Evolutionary conservation across 306 rosid genomes (phyloP).

Genomic region (Boehmeria nivea): DNA sequence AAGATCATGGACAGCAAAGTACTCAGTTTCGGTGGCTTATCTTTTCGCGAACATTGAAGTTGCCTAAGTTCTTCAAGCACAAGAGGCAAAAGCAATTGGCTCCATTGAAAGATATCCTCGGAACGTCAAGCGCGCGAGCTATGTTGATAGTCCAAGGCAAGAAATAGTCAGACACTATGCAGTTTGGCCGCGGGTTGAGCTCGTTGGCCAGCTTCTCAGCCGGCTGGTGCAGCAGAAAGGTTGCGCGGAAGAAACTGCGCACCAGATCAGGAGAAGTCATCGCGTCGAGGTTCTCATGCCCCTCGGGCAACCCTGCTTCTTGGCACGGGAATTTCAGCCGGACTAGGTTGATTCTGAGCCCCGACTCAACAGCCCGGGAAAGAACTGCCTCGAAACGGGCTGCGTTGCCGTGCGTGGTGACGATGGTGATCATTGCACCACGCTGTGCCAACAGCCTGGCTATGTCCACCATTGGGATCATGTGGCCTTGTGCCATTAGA

Average conservation of each 20-base stretch:
- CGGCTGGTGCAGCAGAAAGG: slow-evolving; percentile 12
- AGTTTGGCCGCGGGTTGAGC: slow-evolving; percentile 29
- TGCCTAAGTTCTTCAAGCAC: slow-evolving; percentile 10
- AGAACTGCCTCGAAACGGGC: slow-evolving; percentile 19
- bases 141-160: slow-evolving; percentile 46
- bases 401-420: slow-evolving; percentile 38
- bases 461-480: slow-evolving; percentile 18
- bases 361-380: slow-evolving; percentile 2
- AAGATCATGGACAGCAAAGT: slow-evolving; percentile 35
- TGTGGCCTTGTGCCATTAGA: slow-evolving; percentile 29
- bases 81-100: slow-evolving; percentile 31
- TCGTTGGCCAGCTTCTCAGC: slow-evolving; percentile 26
- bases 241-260: slow-evolving; percentile 23
- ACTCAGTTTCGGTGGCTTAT: slow-evolving; percentile 32
- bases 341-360: slow-evolving; percentile 18
- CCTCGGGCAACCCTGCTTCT: slow-evolving; percentile 36
- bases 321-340: slow-evolving; percentile 25
- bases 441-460: slow-evolving; percentile 21
- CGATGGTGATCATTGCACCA: slow-evolving; percentile 14
- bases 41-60: slow-evolving; percentile 20
- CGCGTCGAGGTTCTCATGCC: slow-evolving; percentile 41
- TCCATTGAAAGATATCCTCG: slow-evolving; percentile 56
- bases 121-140: slow-evolving; percentile 37
- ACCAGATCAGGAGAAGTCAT: slow-evolving; percentile 15
- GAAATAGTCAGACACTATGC: slow-evolving; percentile 37